Base-by-base conservation (phyloP, 768 basidiomycete species). In the Mrakia hoshinonis region DNA sequence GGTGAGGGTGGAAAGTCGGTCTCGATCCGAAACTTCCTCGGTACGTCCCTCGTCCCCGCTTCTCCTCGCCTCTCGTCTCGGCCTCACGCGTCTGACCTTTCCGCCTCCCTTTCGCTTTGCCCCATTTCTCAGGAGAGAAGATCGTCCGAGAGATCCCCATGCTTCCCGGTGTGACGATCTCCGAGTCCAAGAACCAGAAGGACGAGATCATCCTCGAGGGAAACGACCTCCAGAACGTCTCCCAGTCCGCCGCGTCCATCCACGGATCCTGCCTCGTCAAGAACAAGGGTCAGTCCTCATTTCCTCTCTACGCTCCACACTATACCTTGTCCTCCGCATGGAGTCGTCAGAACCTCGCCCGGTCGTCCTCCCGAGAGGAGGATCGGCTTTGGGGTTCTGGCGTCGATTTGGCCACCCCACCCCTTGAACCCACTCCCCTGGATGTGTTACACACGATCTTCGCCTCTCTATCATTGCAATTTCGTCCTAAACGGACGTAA, bases 201-300 rank as follows among this genome's bases (percentile, higher is more conserved):
- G 93, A 96, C 76, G 92, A 96, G 74, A 83, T 96, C 73, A 89
- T 94, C 76, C 82, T 98, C 34, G 87, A 92, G 82, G 95, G 95
- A 61, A 94, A 92, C 79, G 95, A 99, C 81, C 85, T 99, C 73
- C 89, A 98, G 81, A 90, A 89, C 77, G 96, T 99, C 64, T 98
- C 95, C 43, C 95, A 98, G 82, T 96, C 93, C 75, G 92, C 96
- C 73, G 96, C 96, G 60, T 91, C 91, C 51, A 98, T 99, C 80
- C 96, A 98, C 80, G 94, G 94, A 76, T 84, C 89, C 73, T 96
- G 92, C 84, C 87, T 89, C 76, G 96, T 99, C 78, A 89, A 92
- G 81, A 96, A 98, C 89, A 99, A 99, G 85, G 95, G 77, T 67
- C 36, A 52, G 66, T 67, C 49, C 11, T 18, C 29, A 10, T 36